Conservation (phyloP, 2,329 filamentous ascomycete species). For the Xylariaceae sp. region DNA sequence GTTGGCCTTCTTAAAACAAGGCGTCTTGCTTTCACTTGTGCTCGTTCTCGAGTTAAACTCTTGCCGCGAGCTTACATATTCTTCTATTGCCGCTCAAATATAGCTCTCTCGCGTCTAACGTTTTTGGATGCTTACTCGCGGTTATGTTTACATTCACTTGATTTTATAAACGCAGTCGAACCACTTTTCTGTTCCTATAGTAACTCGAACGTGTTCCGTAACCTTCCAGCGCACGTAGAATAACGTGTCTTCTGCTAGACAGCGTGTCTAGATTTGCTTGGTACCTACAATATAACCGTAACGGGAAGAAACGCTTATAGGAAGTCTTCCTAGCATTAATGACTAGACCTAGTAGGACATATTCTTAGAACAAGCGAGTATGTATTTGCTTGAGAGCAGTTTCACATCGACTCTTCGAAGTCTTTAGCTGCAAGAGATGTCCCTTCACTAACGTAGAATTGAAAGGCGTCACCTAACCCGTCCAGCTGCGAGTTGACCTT, state of each 20-base stretch:
- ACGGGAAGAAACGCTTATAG: conserved; percentile 29
- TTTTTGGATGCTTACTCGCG: conserved; percentile 47
- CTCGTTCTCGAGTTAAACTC: conserved; percentile 37
- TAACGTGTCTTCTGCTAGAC: conserved; percentile 30
- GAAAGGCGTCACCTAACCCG: conserved; percentile 31
- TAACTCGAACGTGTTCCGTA: conserved; percentile 37
- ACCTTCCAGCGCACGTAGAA: conserved; percentile 38
- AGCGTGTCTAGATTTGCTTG: conserved; percentile 30
- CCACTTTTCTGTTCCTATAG: conserved; percentile 45
- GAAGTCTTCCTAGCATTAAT: conserved; percentile 25
- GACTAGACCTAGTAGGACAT: conserved; percentile 25
- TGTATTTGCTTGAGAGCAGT: conserved; percentile 35
- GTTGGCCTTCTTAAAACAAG: conserved; percentile 40
- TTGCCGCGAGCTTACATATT: conserved; percentile 38
- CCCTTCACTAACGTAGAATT: conserved; percentile 33
- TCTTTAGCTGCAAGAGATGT: conserved; percentile 36
- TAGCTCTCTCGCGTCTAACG: conserved; percentile 43
- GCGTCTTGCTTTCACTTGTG: conserved; percentile 39
- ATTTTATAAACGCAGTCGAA: conserved; percentile 42
- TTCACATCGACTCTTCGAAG: conserved; percentile 37
- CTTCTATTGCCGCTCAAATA: conserved; percentile 45
- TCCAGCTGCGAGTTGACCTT: conserved; percentile 43
- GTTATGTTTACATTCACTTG: conserved; percentile 39
- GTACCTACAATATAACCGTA: conserved; percentile 31
- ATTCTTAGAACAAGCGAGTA: conserved; percentile 35